These are phyloP conservation scores for Cytospora leucostoma DNA, from an alignment of 2,329 filamentous ascomycete species.

Conservation along the genomic window DNA sequence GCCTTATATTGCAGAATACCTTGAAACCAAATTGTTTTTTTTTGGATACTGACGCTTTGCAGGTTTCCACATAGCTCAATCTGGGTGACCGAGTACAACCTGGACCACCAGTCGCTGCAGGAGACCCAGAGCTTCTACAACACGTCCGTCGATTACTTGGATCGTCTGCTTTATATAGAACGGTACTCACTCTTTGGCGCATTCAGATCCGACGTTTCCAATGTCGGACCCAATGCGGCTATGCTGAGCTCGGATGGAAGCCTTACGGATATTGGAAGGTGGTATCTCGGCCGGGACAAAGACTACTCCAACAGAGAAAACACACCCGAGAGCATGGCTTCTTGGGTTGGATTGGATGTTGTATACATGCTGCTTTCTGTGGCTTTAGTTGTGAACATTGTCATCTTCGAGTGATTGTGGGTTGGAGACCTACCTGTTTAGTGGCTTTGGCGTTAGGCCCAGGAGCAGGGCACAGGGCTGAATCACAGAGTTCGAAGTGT, in stretches of 20 bases:
- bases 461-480: too few species aligned
- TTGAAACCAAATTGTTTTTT: too few species aligned
- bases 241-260: slow-evolving; percentile 69
- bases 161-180: slow-evolving; percentile 61
- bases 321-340: slow-evolving; percentile 32
- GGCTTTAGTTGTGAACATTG: neutral
- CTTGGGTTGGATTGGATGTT: neutral
- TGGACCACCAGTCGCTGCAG: slow-evolving; percentile 55
- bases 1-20: slow-evolving; percentile 20
- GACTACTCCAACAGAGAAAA: slow-evolving; percentile 44
- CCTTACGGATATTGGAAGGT: slow-evolving; percentile 74
- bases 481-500: too few species aligned
- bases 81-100: slow-evolving; percentile 80
- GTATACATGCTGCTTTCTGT: neutral
- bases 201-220: slow-evolving; percentile 69
- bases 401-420: neutral
- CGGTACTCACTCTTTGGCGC: slow-evolving; percentile 77
- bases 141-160: slow-evolving; percentile 64
- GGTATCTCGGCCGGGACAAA: slow-evolving; percentile 66
- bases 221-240: slow-evolving; percentile 71
- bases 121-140: slow-evolving; percentile 70
- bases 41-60: neutral
- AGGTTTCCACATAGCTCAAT: slow-evolving; percentile 64
- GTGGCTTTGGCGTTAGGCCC: neutral
- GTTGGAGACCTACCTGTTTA: neutral